Conservation (phyloP, 495 filamentous ascomycete species). For the Daldinia decipiens region DNA sequence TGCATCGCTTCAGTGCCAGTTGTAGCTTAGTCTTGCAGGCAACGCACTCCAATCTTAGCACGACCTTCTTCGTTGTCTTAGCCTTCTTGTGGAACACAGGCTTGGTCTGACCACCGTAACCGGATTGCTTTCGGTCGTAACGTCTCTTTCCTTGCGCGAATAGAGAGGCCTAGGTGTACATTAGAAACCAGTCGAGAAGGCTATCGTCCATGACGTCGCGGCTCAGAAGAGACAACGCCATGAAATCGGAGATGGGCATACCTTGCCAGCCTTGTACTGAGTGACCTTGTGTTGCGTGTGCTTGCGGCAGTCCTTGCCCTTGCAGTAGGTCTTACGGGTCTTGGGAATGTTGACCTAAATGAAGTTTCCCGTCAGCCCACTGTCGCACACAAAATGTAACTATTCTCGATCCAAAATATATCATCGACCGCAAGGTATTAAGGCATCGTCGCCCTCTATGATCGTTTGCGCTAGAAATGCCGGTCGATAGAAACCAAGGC, state of each 20-base stretch:
- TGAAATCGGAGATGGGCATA: slow-evolving; percentile 27
- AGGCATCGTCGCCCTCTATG: neutral
- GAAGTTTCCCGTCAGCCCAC: slow-evolving; percentile 71
- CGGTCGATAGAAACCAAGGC: neutral
- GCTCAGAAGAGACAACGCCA: neutral
- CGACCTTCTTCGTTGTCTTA: slow-evolving; percentile 99
- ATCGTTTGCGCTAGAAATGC: neutral
- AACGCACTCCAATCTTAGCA: slow-evolving; percentile 96
- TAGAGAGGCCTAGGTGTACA: slow-evolving; percentile 63
- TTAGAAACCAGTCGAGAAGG: slow-evolving; percentile 21
- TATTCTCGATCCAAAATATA: slow-evolving; percentile 9
- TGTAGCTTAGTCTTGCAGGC: slow-evolving; percentile 98
- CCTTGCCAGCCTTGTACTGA: slow-evolving; percentile 95
- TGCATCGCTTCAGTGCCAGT: slow-evolving; percentile 97
- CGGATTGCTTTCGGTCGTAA: slow-evolving; percentile 99
- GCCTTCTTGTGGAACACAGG: slow-evolving; percentile 94
- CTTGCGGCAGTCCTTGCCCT: slow-evolving; percentile 92
- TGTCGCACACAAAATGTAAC: slow-evolving; percentile 2
- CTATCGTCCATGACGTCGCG: slow-evolving; percentile 6
- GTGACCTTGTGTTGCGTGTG: slow-evolving; percentile 77
- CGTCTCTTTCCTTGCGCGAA: slow-evolving; percentile 99
- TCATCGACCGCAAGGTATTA: neutral
- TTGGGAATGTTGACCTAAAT: slow-evolving; percentile 69
- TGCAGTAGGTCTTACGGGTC: slow-evolving; percentile 85
- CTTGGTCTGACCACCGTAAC: slow-evolving; percentile 99